Percentiles rank a stretch among this genome's conserved stretches.
phyloP scores from a whole-genome alignment of 352 stramenopile genomes.

The Pythium phragmitis region DNA sequence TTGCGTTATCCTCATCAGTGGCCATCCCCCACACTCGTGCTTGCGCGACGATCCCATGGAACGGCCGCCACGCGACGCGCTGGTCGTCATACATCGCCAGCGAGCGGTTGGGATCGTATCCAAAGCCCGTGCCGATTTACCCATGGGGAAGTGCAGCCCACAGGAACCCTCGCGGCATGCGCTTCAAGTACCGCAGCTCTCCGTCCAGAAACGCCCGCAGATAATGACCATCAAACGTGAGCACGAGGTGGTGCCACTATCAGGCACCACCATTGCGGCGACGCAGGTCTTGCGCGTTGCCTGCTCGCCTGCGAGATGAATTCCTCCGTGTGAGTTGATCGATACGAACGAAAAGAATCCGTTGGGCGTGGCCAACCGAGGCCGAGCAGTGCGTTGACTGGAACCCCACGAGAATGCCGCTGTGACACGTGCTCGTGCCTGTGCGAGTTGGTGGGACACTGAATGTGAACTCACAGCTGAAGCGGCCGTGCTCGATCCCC shows the following conservation, averaged over 20 bases:
- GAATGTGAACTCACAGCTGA: conserved; percentile 3
- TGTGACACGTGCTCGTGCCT: background rate
- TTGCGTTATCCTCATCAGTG: background rate
- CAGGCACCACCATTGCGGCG: background rate
- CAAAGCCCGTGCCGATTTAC: conserved; percentile 13
- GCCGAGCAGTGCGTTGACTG: background rate
- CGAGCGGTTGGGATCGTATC: conserved; percentile 10
- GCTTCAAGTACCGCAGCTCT: conserved; percentile 4
- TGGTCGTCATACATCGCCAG: background rate
- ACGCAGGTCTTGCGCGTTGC: background rate
- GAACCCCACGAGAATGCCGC: conserved; percentile 5
- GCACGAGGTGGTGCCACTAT: conserved; percentile 11
- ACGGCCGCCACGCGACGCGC: conserved; percentile 1
- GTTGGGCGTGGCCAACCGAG: background rate
- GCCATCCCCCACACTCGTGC: background rate
- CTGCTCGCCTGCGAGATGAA: background rate
- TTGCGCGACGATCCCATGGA: conserved; percentile 7
- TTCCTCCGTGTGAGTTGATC: background rate
- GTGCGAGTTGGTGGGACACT: background rate
- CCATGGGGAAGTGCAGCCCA: background rate
- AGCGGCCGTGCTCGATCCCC: background rate
- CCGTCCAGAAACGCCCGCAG: conserved; percentile 8
- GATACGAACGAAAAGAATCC: background rate
- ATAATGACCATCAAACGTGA: conserved; percentile 6
- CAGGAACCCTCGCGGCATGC: background rate